A percentile compares a stretch with the other conserved stretches of the same genome.
Conservation (phyloP, 1,284 basidiomycete genomes). For the Leccinum fuscescens region DNA sequence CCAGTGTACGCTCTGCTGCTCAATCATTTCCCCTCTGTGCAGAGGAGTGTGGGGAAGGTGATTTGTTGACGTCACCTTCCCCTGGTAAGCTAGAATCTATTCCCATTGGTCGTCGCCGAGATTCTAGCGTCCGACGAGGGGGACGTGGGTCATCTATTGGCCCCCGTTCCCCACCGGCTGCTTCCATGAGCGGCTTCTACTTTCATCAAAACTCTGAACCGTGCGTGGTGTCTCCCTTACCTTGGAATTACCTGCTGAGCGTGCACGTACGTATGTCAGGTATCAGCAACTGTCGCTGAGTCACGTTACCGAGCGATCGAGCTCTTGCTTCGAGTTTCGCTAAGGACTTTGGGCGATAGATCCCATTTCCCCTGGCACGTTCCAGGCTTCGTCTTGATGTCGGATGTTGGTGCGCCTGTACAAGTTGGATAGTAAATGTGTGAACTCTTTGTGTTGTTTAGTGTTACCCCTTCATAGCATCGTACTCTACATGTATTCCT, state of each 20-base stretch:
- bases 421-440: constrained; percentile 15
- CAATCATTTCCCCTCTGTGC: constrained; percentile 35
- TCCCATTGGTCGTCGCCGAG: constrained; percentile 40
- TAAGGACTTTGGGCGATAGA: constrained; percentile 32
- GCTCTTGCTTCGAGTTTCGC: constrained; percentile 67
- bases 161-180: constrained; percentile 46
- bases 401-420: constrained; percentile 6
- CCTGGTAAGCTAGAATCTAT: constrained; percentile 36
- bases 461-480: constrained; percentile 22
- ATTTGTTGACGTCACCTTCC: constrained; percentile 24
- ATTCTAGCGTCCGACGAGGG: constrained; percentile 43
- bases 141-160: constrained; percentile 40
- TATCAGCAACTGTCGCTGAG: constrained; percentile 65
- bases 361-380: not conserved
- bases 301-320: constrained; percentile 55
- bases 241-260: constrained; percentile 14
- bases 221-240: constrained; percentile 45
- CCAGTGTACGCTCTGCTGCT: constrained; percentile 29
- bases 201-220: constrained; percentile 90
- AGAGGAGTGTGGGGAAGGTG: constrained; percentile 32
- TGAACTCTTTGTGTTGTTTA: constrained; percentile 14
- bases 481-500: constrained; percentile 25
- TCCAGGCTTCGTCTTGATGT: not conserved
- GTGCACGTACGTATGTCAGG: constrained; percentile 34
- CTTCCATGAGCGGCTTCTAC: constrained; percentile 88